Evolutionary conservation across 441 rosid genomes (phyloP), one percentile per base, ranked within the genome.

Genomic region (Corymbia calophylla): DNA sequence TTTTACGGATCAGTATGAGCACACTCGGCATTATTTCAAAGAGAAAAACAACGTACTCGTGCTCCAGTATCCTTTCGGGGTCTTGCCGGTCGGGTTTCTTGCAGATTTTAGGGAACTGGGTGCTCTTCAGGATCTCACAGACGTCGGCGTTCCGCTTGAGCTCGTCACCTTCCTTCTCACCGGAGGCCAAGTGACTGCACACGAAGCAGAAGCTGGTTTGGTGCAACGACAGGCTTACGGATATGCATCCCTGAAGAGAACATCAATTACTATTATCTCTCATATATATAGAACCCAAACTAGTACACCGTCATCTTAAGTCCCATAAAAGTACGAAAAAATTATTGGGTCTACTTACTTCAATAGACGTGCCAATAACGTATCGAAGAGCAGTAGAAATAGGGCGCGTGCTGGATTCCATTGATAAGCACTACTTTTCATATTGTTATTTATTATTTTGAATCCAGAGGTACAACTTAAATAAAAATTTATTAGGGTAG

Each of bases 111-210:
- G 96, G 91, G 90, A 98, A 98, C 82, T 95, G 96, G 82, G 95
- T 92, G 93, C 92, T 94, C 91, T 95, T 98, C 16, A 96, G 91
- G 70, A 97, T 97, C 91, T 98, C 99, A 56, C 94, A 89, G 35
- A 96, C 99, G 60, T 98, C 99, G 2, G 99, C 94, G 56, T 98
- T 98, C 89, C 99, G 94, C 92, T 91, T 96, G 49, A 97, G 92
- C 93, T 96, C 99, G 68, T 98, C 99, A 5, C 99, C 99, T 87
- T 97, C 99, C 91, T 95, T 98, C 93, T 98, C 98, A 27, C 99
- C 99, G 1, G 99, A 97, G 90, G 99, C 99, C 89, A 98, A 93
- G 93, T 96, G 99, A 81, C 98, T 93, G 93, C 99, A 97, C 64
- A 97, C 96, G 88, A 97, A 96, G 95, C 99, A 98, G 91, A 98